phyloP scores from a whole-genome alignment of 371 early-diverging fungal genomes.

The Apophysomyces trapeziformis region DNA sequence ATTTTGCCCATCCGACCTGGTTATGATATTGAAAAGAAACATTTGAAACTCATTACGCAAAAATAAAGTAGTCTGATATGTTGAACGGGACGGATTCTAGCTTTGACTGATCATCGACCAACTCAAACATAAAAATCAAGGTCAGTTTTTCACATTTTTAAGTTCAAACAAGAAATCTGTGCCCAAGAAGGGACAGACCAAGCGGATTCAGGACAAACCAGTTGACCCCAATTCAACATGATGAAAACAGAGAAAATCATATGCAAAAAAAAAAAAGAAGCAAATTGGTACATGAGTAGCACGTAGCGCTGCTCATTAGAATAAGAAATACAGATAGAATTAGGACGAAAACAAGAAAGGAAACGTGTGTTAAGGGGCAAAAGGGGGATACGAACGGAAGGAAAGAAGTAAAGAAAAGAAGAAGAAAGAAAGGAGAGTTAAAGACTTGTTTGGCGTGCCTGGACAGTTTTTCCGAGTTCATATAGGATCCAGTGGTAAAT shows the following conservation, averaged over 20 bases:
- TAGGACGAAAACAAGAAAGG: conserved; percentile 2
- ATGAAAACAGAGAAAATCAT: background rate
- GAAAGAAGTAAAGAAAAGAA: background rate
- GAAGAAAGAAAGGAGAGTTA: background rate
- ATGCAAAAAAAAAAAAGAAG: conserved; percentile 1
- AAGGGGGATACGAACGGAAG: background rate
- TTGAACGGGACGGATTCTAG: too few relatives aligned
- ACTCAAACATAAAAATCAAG: too few relatives aligned
- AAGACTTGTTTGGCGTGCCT: conserved; percentile 1
- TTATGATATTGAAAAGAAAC: too few relatives aligned
- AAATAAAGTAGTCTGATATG: too few relatives aligned
- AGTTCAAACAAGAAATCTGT: too few relatives aligned
- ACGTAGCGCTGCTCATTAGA: background rate
- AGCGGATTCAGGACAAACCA: too few relatives aligned
- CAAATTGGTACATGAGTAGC: background rate
- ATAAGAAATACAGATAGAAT: conserved; percentile 13
- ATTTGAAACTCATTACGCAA: too few relatives aligned
- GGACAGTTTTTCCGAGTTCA: conserved; percentile 28
- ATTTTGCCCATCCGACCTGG: too few relatives aligned
- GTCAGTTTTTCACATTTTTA: too few relatives aligned
- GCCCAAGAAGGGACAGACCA: too few relatives aligned
- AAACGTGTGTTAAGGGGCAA: background rate
- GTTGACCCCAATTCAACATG: too few relatives aligned
- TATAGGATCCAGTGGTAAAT: conserved; percentile 30
- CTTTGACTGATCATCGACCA: too few relatives aligned